Base-by-base conservation (phyloP, 2,329 filamentous ascomycete species). In the Trichoderma oligosporum region DNA sequence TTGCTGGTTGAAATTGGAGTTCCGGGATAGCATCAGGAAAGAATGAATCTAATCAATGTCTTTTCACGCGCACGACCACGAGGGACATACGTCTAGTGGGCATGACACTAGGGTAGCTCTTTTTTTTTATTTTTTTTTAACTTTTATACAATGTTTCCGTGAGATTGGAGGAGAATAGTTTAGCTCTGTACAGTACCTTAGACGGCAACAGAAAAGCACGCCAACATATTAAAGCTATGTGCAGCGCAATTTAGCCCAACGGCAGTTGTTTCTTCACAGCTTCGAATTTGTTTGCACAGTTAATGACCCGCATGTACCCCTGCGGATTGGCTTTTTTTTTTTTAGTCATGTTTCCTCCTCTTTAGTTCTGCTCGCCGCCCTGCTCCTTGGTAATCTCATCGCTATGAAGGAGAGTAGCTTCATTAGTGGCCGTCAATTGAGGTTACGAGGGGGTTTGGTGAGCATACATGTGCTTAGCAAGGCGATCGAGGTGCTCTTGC, bases 401-500 rank as follows among this genome's bases (percentile, higher is more conserved):
- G 70, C 89, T 94, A 67, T 27, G 16, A 11, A 45, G n/a, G 39
- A 49, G 58, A 61, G 57, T n/a, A 59, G 59, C n/a, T 27, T 38
- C 35, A 36, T 45, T 39, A 42, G 45, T 38, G 16, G 39, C 9
- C 4, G 12, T 33, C 36, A 57, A 35, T 42, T 27, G 36, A 31
- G 22, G 45, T 38, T 25, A 65, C 87, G 70, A 76, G 41, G 22
- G 29, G 29, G 29, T 12, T 8, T n/a, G 41, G 2, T 46, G 41
- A 22, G 31, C 52, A 36, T 55, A 94, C 90, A 96, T 91, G 82
- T 95, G 89, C 69, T 88, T 82, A 68, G 91, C 86, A 61, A 97
- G 84, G 72, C 92, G 87, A 70, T 93, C 80, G 64, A 97, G 84
- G 78, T 96, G 90, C 65, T 85, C 77, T 73, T 89, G 84, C 79